These are phyloP conservation scores for Saprolegnia parasitica DNA, from an alignment of 352 stramenopile species.

Conservation along the genomic window DNA sequence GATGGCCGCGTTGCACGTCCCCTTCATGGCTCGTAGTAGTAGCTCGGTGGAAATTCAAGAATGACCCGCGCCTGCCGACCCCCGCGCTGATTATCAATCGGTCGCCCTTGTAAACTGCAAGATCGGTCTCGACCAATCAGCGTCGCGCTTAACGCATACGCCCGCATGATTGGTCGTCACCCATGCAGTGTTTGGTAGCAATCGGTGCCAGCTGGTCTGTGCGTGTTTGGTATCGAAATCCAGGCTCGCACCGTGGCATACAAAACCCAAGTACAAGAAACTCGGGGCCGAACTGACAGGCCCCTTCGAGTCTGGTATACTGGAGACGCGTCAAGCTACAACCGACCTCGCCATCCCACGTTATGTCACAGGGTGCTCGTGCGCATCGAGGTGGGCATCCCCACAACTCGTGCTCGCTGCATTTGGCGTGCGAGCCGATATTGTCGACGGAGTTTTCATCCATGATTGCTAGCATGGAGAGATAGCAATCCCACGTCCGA, in stretches of 20 bases:
- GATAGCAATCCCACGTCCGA: background rate
- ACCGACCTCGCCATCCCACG: too few species aligned
- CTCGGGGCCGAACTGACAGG: background rate
- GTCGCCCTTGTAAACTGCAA: background rate
- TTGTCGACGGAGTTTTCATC: too few species aligned
- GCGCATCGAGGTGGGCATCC: too few species aligned
- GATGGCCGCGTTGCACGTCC: conserved; percentile 38
- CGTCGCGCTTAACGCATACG: background rate
- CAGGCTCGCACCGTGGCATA: background rate
- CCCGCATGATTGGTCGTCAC: background rate
- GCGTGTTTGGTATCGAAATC: conserved; percentile 1
- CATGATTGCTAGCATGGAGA: too few species aligned
- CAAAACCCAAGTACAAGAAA: background rate
- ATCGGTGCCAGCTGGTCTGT: background rate
- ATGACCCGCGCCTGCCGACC: background rate
- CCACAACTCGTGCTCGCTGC: too few species aligned
- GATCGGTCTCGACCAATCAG: background rate
- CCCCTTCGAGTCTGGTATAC: too few species aligned
- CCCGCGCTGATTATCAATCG: background rate
- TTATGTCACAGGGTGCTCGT: too few species aligned
- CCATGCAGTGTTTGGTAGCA: conserved; percentile 3
- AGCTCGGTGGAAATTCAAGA: background rate
- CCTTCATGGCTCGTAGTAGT: background rate
- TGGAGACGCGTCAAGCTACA: too few species aligned
- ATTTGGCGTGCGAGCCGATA: too few species aligned